Percentiles rank a stretch among this genome's conserved stretches.
Evolutionary conservation across 441 rosid species (phyloP).

Genomic region (Adansonia madagascariensis): DNA sequence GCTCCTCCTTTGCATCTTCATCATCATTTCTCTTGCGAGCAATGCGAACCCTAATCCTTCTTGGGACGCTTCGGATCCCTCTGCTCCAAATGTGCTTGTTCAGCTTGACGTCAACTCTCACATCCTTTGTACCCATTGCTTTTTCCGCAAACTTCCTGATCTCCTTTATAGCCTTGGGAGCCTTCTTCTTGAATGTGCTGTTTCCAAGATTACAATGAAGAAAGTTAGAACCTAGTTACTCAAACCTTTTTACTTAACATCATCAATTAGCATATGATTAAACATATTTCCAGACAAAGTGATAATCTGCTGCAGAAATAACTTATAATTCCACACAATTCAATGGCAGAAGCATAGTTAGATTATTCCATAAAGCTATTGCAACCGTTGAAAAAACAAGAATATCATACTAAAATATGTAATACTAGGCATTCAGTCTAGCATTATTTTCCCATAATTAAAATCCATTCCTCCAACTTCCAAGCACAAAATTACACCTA

Average conservation of each 20-base stretch:
- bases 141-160: slow-evolving; percentile 85
- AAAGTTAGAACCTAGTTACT: background rate
- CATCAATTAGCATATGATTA: background rate
- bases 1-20: slow-evolving; percentile 95
- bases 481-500: background rate
- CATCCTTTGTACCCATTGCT: slow-evolving; percentile 92
- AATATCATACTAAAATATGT: background rate
- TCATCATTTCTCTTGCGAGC: slow-evolving; percentile 91
- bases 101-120: slow-evolving; percentile 88
- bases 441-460: background rate
- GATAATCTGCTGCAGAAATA: background rate
- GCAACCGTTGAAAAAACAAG: background rate
- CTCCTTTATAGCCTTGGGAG: slow-evolving; percentile 93
- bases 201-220: slow-evolving; percentile 16
- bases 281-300: background rate
- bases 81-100: slow-evolving; percentile 95
- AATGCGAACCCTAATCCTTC: slow-evolving; percentile 85
- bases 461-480: slow-evolving; percentile 1
- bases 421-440: background rate
- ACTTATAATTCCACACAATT: background rate
- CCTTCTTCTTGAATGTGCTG: slow-evolving; percentile 99
- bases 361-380: background rate
- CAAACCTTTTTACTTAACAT: background rate
- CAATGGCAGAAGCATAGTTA: slow-evolving; percentile 7
- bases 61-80: slow-evolving; percentile 86